Conservation (phyloP, 2,329 filamentous ascomycete species). For the Aspergillus calidoustus region DNA sequence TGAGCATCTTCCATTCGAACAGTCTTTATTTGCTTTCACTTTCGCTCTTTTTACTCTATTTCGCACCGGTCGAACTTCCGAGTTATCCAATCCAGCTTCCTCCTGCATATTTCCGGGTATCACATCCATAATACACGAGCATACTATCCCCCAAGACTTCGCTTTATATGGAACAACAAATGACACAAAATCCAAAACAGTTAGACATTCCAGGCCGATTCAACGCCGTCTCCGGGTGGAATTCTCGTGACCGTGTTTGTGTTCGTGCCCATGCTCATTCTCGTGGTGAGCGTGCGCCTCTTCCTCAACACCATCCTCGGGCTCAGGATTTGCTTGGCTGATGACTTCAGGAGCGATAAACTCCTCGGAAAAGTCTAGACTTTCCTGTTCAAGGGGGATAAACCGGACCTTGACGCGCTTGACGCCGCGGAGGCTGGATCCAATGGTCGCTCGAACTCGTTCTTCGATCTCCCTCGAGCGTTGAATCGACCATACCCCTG, state of each 20-base stretch:
- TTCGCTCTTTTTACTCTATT: background rate
- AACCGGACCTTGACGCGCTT: constrained; percentile 84
- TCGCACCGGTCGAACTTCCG: background rate
- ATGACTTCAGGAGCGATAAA: constrained; percentile 71
- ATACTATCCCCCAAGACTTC: too few species aligned
- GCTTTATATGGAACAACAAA: constrained; percentile 5
- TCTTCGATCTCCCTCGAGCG: constrained; percentile 73
- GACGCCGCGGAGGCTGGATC: constrained; percentile 78
- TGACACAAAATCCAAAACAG: background rate
- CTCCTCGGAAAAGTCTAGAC: constrained; percentile 72
- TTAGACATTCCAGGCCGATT: background rate
- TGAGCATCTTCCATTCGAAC: background rate
- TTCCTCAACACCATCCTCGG: constrained; percentile 55
- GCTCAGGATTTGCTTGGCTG: constrained; percentile 62
- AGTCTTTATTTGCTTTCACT: background rate
- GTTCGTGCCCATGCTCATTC: constrained; percentile 25
- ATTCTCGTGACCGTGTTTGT: constrained; percentile 42
- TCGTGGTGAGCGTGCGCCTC: constrained; percentile 42
- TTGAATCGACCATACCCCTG: constrained; percentile 74
- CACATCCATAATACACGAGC: constrained; percentile 1
- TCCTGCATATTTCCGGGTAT: constrained; percentile 6
- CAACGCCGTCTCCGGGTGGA: constrained; percentile 15
- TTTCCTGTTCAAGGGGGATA: constrained; percentile 66
- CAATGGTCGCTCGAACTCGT: constrained; percentile 71
- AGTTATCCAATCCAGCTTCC: background rate